Base-by-base conservation (phyloP, 2,329 filamentous ascomycete genomes). In the Neonectria coccinea region DNA sequence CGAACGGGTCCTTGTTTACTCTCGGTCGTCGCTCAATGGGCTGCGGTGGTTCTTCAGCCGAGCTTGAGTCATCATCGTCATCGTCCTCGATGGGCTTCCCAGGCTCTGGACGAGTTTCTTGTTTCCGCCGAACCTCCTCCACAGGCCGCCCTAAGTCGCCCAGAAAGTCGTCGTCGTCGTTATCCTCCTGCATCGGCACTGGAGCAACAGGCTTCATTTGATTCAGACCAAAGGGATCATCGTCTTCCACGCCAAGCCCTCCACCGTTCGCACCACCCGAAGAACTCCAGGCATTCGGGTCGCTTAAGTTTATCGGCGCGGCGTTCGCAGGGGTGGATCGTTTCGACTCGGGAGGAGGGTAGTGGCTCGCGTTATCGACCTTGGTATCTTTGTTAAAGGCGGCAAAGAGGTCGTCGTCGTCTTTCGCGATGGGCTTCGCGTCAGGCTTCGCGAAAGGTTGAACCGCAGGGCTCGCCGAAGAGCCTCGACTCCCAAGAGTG, bases 211-310 rank as follows among this genome's bases (percentile, higher is more conserved):
- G 79, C 67, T 87, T 86, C 73, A 93, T 77, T 68, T 91, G 83
- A 64, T 85, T 90, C 39, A 97, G 81, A 1, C 93, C 95, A 76
- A 98, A 97, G 2, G 94, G 93, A 75, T 97, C 93, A 75, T 97
- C 93, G 71, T 97, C 92, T 62, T 95, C 91, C 31, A 87, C 83
- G 12, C 78, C 80, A 66, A 89, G 80, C 0, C 71, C 77, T 11
- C 73, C 76, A 47, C 73, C 72, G 58, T 75, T 74, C 1, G 78
- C 68, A 18, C 70, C 63, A 4, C 74, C 48, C 14, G 64, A 36
- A 29, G 66, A 59, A 18, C 64, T 79, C 88, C 88, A 90, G 1
- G 88, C 83, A 60, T 76, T 82, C 2, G 88, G 85, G 59, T 83
- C 81, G 59, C 80, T 83, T 51, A 90, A 78, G 73, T 90, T 84